Evolutionary conservation across 768 basidiomycete species (phyloP), one percentile per base, ranked within the genome.

Genomic region (Serendipita indica): DNA sequence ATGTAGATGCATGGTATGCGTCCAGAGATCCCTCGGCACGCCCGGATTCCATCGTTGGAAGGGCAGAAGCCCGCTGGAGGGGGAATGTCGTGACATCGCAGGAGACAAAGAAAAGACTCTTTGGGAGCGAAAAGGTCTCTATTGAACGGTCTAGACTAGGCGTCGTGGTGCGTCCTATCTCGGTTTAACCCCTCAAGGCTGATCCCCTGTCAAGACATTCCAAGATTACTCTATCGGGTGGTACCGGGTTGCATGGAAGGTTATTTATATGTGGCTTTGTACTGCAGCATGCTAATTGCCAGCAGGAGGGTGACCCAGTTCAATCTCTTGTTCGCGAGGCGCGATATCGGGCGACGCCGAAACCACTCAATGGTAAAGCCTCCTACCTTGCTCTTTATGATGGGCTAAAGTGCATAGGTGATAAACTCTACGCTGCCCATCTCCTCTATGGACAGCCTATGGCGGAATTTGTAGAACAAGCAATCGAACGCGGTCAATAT

Each of bases 381-480:
- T 43, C 41, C 18, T n/a, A 6, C 18, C 27, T 7, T 43, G 16
- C 16, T n/a, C 6, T 7, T 7, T 25, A 18, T 7, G 27, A 43
- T 43, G 6, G 18, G 41, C 16, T 7, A 18, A 43, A 39, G 18
- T 18, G 13, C 35, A 43, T 25, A 43, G 41, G 41, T 27, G 49
- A 54, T 32, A 54, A 32, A 54, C 49, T 54, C n/a, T 54, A 54
- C n/a, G 49, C 49, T 27, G 49, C 49, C n/a, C 49, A 54, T 2
- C 1, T 32, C 20, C 49, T 22, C 7, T 54, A 54, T 32, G 49
- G 49, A 1, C 49, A 54, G n/a, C 20, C 49, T 16, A 16, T 54
- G 7, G n/a, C 49, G 7, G 49, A 54, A 4, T 54, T 27, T 30
- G 20, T 25, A 3, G 49, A 54, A 28, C 49, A 33, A 4, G 49